Percentiles rank a stretch among this genome's conserved stretches.
Conservation (phyloP, 2,329 filamentous ascomycete species). For the Fusarium dimerum region DNA sequence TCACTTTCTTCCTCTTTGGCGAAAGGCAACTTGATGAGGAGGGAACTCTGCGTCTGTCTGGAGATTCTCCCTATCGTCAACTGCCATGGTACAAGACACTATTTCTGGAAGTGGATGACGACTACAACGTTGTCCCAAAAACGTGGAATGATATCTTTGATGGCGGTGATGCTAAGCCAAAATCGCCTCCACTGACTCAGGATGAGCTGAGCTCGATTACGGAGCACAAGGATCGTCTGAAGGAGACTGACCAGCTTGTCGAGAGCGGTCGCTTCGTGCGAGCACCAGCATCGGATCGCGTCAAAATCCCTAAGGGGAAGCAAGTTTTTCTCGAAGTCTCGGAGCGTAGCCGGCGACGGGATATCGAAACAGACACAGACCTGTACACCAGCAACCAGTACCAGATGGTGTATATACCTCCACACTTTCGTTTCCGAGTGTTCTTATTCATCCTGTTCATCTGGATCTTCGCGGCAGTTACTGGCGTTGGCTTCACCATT, state of each 20-base stretch:
- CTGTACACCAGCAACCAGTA: slow-evolving; percentile 63
- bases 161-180: slow-evolving; percentile 47
- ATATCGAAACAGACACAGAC: slow-evolving; percentile 55
- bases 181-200: slow-evolving; percentile 32
- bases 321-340: slow-evolving; percentile 78
- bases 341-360: slow-evolving; percentile 60
- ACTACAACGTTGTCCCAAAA: slow-evolving; percentile 48
- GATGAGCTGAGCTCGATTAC: slow-evolving; percentile 40
- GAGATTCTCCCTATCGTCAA: slow-evolving; percentile 32
- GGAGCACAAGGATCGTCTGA: slow-evolving; percentile 46
- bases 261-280: slow-evolving; percentile 82
- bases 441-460: slow-evolving; percentile 85
- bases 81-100: slow-evolving; percentile 43
- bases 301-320: slow-evolving; percentile 85
- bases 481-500: slow-evolving; percentile 83
- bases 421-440: slow-evolving; percentile 78
- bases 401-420: slow-evolving; percentile 77
- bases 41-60: slow-evolving; percentile 58
- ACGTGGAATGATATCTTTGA: slow-evolving; percentile 60
- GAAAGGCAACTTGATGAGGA: slow-evolving; percentile 82
- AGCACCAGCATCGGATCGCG: slow-evolving; percentile 92
- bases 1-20: slow-evolving; percentile 93
- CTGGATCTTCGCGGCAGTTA: slow-evolving; percentile 89
- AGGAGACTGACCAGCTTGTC: slow-evolving; percentile 55
- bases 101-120: slow-evolving; percentile 48